phyloP scores from a whole-genome alignment of 2,329 filamentous ascomycete genomes.

The Arthrobotrys iridis region DNA sequence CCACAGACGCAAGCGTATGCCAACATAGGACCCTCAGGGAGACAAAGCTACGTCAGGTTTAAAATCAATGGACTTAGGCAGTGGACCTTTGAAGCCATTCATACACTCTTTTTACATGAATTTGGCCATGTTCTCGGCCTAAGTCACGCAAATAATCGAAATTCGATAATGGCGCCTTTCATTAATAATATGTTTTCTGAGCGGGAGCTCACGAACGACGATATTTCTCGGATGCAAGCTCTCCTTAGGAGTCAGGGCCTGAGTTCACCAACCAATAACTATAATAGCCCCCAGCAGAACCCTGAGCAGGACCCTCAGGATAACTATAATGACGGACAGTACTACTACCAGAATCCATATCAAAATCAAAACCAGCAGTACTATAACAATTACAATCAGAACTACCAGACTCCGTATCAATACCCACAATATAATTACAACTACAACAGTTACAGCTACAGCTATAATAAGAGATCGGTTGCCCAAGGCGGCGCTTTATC shows the following conservation, averaged over 20 bases:
- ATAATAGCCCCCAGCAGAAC: neutral
- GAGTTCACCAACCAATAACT: neutral
- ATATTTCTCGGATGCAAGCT: conserved; percentile 12
- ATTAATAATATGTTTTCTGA: conserved; percentile 21
- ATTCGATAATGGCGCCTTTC: conserved; percentile 17
- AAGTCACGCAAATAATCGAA: neutral
- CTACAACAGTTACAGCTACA: neutral
- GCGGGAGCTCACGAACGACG: conserved; percentile 12
- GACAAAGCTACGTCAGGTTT: conserved; percentile 17
- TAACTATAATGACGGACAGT: neutral
- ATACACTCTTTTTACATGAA: conserved; percentile 32
- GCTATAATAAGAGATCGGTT: neutral
- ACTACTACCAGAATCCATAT: neutral
- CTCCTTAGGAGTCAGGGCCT: neutral
- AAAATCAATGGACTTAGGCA: neutral
- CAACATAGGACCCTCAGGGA: neutral
- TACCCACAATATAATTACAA: neutral
- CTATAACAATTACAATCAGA: neutral
- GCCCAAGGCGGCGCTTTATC: neutral
- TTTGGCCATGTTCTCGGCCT: conserved; percentile 32
- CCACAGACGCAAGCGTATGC: conserved; percentile 21
- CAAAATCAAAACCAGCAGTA: conserved; percentile 4
- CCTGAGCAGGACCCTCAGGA: neutral
- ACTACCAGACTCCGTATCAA: neutral
- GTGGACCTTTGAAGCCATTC: conserved; percentile 14